Base-by-base conservation (phyloP, 768 basidiomycete genomes). In the Lentinus brumalis region DNA sequence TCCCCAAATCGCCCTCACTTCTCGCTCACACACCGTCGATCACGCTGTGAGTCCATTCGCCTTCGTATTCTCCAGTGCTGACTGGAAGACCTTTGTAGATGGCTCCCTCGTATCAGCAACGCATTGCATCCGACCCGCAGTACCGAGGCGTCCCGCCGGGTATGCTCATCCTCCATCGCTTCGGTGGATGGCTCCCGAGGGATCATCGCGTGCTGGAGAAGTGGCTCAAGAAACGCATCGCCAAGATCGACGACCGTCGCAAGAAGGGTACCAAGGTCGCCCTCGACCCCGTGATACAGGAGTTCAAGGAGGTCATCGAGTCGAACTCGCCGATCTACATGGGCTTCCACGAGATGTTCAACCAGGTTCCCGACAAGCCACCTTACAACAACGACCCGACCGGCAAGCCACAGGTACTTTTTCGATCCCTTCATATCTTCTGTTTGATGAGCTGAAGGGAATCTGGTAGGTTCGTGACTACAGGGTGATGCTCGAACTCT, bases 401-500 rank as follows among this genome's bases (percentile, higher is more conserved):
- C 16, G 55, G 55, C 8, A 55, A 56, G 30, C 49, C 62, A 6
- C 62, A 64, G 51, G 60, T 56, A 10, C 9, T 35, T 49, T 10
- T 38, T 35, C 4, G 38, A 16, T 7, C 35, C 35, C 11, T 41
- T 38, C 0, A 8, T 7, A 1, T 2, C 30, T 4, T 21, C 15
- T 4, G 30, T 45, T 45, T 38, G 21, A 26, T 30, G 16, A 12
- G 29, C 21, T 54, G 32, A 56, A 26, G 21, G 30, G 18, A 12
- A 32, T n/a, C 46, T 15, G n/a, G 18, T 45, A 78, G 73, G 74
- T 84, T 29, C 67, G 71, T 12, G 75, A 81, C 65, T 81, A 80
- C 63, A 68, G 71, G 59, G 70, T 73, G 44, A 72, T 83, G 71
- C 69, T 81, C 16, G 51, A 50, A 12, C 67, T 79, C 12, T 71